A percentile compares a stretch with the other conserved stretches of the same genome.
Conservation (phyloP, 2,329 filamentous ascomycete genomes). For the Paramyrothecium sp. region DNA sequence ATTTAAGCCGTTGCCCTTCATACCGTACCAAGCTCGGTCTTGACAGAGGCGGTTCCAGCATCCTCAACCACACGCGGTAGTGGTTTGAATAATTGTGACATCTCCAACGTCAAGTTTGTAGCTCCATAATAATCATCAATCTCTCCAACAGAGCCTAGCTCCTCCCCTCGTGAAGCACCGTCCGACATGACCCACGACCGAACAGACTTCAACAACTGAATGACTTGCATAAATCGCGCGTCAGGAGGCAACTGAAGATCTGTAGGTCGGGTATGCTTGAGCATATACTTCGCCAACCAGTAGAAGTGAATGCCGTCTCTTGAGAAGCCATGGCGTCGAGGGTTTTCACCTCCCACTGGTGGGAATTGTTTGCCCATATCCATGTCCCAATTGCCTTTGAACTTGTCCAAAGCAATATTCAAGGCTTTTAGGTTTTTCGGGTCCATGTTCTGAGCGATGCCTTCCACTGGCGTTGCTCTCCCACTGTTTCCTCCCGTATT, state of each 20-base stretch:
- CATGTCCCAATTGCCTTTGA: conserved; percentile 70
- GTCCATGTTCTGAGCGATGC: conserved; percentile 32
- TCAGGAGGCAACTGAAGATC: conserved; percentile 59
- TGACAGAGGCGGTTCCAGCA: conserved; percentile 39
- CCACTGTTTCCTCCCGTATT: conserved; percentile 39
- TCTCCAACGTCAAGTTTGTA: conserved; percentile 64
- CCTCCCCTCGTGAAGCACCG: conserved; percentile 62
- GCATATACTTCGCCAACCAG: conserved; percentile 66
- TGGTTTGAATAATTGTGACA: conserved; percentile 70
- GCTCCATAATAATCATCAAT: conserved; percentile 67
- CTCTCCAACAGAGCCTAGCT: conserved; percentile 65
- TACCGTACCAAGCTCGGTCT: conserved; percentile 33
- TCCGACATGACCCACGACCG: conserved; percentile 61
- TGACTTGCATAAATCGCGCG: conserved; percentile 57
- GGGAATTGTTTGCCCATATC: conserved; percentile 70
- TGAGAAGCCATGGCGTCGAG: conserved; percentile 65
- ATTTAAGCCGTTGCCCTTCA: conserved; percentile 28
- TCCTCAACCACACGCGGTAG: conserved; percentile 43
- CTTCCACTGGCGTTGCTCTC: conserved; percentile 43
- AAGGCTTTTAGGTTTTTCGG: conserved; percentile 47
- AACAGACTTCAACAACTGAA: conserved; percentile 59
- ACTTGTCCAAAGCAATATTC: conserved; percentile 63
- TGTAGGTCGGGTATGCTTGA: conserved; percentile 54
- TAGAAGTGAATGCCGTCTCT: conserved; percentile 72
- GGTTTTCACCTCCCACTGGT: conserved; percentile 44